Conservation (phyloP, 2,329 filamentous ascomycete species). For the Dendrostoma leiphaemia region DNA sequence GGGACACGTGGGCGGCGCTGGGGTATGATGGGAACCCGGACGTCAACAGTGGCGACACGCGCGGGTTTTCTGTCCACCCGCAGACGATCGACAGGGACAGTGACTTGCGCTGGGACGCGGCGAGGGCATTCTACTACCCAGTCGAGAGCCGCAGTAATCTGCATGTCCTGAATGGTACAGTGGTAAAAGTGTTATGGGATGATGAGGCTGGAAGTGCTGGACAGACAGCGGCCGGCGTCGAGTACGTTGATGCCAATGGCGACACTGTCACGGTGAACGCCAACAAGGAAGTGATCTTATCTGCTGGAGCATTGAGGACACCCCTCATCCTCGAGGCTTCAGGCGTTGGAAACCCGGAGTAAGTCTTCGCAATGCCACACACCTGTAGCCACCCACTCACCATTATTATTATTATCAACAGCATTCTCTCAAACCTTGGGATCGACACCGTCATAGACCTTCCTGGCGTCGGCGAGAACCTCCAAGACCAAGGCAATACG, state of each 20-base stretch:
- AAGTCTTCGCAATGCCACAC: neutral
- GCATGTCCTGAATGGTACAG: slow-evolving; percentile 36
- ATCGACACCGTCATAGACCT: slow-evolving; percentile 29
- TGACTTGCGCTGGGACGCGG: slow-evolving; percentile 39
- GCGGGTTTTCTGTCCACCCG: slow-evolving; percentile 37
- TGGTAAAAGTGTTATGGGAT: slow-evolving; percentile 9
- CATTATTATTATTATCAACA: slow-evolving; percentile 41
- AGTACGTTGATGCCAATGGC: slow-evolving; percentile 36
- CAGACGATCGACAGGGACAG: slow-evolving; percentile 36
- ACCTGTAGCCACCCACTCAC: no score
- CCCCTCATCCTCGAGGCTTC: slow-evolving; percentile 53
- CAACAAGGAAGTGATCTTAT: slow-evolving; percentile 45
- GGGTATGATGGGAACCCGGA: slow-evolving; percentile 35
- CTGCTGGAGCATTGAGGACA: slow-evolving; percentile 48
- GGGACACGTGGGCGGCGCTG: slow-evolving; percentile 31
- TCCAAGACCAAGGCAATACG: slow-evolving; percentile 39
- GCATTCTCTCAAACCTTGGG: slow-evolving; percentile 29
- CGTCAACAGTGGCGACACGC: slow-evolving; percentile 36
- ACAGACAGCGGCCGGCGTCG: slow-evolving; percentile 31
- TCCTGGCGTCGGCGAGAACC: slow-evolving; percentile 32
- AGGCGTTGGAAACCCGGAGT: slow-evolving; percentile 44
- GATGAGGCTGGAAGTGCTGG: slow-evolving; percentile 25
- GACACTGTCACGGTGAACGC: slow-evolving; percentile 33
- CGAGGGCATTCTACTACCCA: slow-evolving; percentile 40
- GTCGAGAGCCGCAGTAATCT: slow-evolving; percentile 37